Base-by-base conservation (phyloP, 108 stramenopile genomes). In the Pseudonitzschia delicatissima region DNA sequence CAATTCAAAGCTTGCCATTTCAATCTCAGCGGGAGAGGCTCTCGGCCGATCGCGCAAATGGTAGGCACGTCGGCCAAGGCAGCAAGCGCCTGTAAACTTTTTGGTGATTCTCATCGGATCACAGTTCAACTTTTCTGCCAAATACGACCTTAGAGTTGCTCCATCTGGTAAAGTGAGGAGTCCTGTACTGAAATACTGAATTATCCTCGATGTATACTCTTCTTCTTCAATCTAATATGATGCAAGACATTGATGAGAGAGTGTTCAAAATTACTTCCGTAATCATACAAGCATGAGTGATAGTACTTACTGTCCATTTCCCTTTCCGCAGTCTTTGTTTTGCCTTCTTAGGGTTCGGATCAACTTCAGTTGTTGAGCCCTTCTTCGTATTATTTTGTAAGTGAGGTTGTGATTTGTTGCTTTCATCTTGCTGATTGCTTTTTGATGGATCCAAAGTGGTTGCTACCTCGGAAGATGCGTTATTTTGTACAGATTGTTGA, bases 91-190 rank as follows among this genome's bases (percentile, higher is more conserved):
- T 9, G 95, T 88, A 67, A 87, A 97, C 74, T 98, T 98, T 75
- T 98, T 98, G 23, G 98, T 97, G 70, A 98, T 97, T 2, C 98
- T 79, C 96, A 97, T 97, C 4, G 98, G 98, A 73, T 97, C 95
- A 68, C 98, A 98, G 51, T 91, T 83, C 12, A 98, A 82, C 77
- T 96, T 96, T 57, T 96, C 89, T 25, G 98, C 96, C n/a, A 98
- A 79, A 64, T 94, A 96, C 0, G 93, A 84, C 29, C 98, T 76
- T 13, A 97, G 84, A 3, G 96, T 97, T 34, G 85, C 77, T 28
- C 96, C 96, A 29, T 97, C 96, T 13, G 96, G 96, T 17, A 97
- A 71, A 34, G 78, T 80, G 25, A 98, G 78, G 17, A 98, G 68
- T 7, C 96, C 98, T 25, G 82, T 81, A 59, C 87, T 82, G 62